phyloP scores from a whole-genome alignment of 106 monocot genomes.

The Dactylorhiza incarnata region DNA sequence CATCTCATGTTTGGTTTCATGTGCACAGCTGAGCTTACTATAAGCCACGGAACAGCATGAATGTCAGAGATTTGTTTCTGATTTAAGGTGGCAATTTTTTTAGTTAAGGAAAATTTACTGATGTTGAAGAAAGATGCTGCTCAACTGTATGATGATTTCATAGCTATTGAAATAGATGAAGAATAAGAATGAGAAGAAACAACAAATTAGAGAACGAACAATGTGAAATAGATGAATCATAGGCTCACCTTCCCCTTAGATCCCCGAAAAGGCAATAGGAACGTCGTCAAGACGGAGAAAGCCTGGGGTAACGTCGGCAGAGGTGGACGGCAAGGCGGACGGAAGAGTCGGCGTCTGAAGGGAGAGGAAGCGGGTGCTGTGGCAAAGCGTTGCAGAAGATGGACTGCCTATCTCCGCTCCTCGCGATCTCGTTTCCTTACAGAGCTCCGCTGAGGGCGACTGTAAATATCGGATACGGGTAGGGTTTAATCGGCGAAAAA shows the following conservation, averaged over 20 bases:
- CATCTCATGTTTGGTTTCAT: neutral
- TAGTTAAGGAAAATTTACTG: neutral
- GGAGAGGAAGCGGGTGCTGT: neutral
- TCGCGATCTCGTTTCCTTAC: neutral
- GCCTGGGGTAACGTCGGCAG: too few relatives aligned
- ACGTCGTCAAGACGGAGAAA: too few relatives aligned
- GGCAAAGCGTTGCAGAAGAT: neutral
- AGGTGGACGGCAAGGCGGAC: too few relatives aligned
- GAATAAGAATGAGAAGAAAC: neutral
- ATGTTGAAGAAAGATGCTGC: neutral
- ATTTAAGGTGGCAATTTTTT: neutral
- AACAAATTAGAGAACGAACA: neutral
- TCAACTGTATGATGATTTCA: neutral
- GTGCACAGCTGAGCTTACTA: neutral
- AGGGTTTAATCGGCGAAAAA: too few relatives aligned
- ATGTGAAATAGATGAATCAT: neutral
- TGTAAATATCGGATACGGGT: too few relatives aligned
- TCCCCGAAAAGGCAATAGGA: too few relatives aligned
- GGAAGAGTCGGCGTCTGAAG: too few relatives aligned
- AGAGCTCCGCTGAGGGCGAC: neutral
- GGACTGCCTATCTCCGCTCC: neutral
- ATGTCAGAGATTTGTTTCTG: neutral
- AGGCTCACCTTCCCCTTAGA: neutral
- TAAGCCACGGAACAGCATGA: neutral
- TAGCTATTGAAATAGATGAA: neutral